Conservation (phyloP, 306 rosid genomes). For the Datisca glomerata region DNA sequence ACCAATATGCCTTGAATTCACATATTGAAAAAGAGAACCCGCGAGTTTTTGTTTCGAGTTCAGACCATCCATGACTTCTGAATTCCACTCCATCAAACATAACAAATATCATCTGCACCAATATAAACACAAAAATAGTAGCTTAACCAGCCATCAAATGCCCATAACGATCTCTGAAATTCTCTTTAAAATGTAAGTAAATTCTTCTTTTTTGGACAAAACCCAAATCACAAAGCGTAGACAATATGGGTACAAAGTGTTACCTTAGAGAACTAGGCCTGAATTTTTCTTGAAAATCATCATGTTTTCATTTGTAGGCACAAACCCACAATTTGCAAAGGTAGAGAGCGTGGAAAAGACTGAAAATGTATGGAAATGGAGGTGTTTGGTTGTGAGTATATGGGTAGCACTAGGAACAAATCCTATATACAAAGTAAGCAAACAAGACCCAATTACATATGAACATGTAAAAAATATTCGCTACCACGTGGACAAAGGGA, state of each 20-base stretch:
- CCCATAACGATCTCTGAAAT: slow-evolving; percentile 18
- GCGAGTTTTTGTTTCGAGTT: slow-evolving; percentile 25
- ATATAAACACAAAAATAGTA: slow-evolving; percentile 32
- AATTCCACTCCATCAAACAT: slow-evolving; percentile 36
- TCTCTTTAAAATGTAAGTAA: slow-evolving; percentile 18
- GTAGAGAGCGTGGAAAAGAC: slow-evolving; percentile 43
- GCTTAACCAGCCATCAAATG: slow-evolving; percentile 25
- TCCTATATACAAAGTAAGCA: slow-evolving; percentile 21
- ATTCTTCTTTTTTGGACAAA: slow-evolving; percentile 18
- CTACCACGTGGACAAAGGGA: too few relatives aligned
- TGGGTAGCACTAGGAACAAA: slow-evolving; percentile 22
- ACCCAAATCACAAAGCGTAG: slow-evolving; percentile 24
- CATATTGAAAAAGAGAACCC: slow-evolving; percentile 31
- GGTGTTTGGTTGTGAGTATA: slow-evolving; percentile 17
- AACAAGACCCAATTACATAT: slow-evolving; percentile 18
- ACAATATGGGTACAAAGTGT: slow-evolving; percentile 44
- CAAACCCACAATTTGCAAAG: slow-evolving; percentile 48
- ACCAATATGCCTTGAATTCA: slow-evolving; percentile 49
- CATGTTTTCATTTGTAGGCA: slow-evolving; percentile 81
- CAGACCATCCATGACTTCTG: slow-evolving; percentile 24
- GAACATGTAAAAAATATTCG: slow-evolving; percentile 22
- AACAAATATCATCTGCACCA: slow-evolving; percentile 22
- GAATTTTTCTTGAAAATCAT: slow-evolving; percentile 31
- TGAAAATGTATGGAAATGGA: slow-evolving; percentile 27
- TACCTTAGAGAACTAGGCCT: slow-evolving; percentile 41